Conservation (phyloP, 148 eudicot genomes). For the Rhododendron ovatum region DNA sequence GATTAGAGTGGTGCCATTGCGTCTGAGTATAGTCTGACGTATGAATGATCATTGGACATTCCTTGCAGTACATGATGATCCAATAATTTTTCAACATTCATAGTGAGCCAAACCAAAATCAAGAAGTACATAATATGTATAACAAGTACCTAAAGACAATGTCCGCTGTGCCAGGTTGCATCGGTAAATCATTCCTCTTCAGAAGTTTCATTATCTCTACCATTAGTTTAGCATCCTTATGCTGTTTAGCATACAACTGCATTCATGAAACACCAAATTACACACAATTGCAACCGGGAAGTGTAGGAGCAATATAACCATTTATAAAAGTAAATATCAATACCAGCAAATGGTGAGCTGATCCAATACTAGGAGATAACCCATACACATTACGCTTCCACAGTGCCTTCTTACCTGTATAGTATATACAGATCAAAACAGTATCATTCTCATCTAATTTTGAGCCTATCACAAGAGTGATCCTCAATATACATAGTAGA, state of each 20-base stretch:
- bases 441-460: neutral
- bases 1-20: neutral
- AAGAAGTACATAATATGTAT: neutral
- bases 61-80: neutral
- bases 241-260: slow-evolving; percentile 79
- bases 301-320: slow-evolving; percentile 4
- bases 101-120: neutral
- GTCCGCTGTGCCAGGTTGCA: slow-evolving; percentile 93
- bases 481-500: neutral
- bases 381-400: slow-evolving; percentile 82
- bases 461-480: neutral
- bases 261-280: slow-evolving; percentile 18
- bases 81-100: neutral
- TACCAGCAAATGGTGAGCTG: slow-evolving; percentile 87
- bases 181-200: slow-evolving; percentile 60
- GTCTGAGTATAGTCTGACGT: neutral
- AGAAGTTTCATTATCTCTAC: slow-evolving; percentile 62
- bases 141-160: slow-evolving; percentile 63
- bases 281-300: neutral
- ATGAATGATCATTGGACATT: neutral
- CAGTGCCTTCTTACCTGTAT: slow-evolving; percentile 71
- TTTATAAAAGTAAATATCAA: neutral
- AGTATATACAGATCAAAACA: slow-evolving; percentile 30
- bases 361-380: slow-evolving; percentile 65
- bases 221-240: slow-evolving; percentile 68